These are phyloP conservation scores for Vitis hybrid DNA, from an alignment of 177 flowering plant genomes.

Conservation along the genomic window DNA sequence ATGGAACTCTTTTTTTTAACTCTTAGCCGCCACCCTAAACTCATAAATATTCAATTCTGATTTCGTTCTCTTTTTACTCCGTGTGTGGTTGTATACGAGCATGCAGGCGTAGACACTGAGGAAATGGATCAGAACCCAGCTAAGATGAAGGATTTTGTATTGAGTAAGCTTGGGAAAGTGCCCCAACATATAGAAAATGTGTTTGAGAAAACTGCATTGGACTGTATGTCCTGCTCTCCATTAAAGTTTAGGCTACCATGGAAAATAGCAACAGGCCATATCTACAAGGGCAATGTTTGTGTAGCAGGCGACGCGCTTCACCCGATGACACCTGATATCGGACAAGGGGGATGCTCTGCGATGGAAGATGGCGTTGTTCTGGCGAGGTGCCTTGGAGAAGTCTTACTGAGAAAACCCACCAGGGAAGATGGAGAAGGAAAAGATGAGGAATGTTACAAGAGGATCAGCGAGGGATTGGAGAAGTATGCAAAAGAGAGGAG, in stretches of 20 bases:
- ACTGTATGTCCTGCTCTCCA: constrained; percentile 25
- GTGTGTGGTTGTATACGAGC: too few relatives aligned
- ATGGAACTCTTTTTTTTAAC: too few relatives aligned
- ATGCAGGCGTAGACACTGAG: neutral
- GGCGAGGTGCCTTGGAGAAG: neutral
- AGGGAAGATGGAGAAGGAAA: neutral
- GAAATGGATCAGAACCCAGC: constrained; percentile 22
- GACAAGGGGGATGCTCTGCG: constrained; percentile 55
- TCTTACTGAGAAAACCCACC: neutral
- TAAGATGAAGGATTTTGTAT: constrained; percentile 44
- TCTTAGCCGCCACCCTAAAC: too few relatives aligned
- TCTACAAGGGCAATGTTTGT: constrained; percentile 34
- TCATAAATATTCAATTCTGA: too few relatives aligned
- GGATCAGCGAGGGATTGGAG: neutral
- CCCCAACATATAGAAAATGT: constrained; percentile 22
- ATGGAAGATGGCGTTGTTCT: constrained; percentile 34
- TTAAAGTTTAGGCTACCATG: constrained; percentile 35
- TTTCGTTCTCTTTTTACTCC: too few relatives aligned
- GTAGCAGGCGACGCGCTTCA: constrained; percentile 59
- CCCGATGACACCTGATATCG: constrained; percentile 63
- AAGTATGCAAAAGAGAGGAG: neutral
- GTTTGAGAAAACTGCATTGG: constrained; percentile 26
- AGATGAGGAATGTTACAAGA: too few relatives aligned
- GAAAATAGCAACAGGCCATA: constrained; percentile 35
- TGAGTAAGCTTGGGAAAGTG: constrained; percentile 32